Base-by-base conservation (phyloP, 805 yeast species). In the Candida xiaguanensis region DNA sequence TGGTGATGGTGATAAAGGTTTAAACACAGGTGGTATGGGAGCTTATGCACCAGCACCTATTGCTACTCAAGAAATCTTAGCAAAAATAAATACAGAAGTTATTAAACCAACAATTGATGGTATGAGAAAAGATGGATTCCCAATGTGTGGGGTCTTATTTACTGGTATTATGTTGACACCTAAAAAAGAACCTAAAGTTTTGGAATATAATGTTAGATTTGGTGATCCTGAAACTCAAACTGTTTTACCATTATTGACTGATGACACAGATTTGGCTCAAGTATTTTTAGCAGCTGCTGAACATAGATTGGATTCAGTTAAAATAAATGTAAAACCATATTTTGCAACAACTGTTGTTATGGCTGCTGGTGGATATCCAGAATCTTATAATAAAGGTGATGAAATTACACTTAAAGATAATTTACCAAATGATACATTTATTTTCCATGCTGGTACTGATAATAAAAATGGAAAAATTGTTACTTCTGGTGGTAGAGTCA, bases 191-290 rank as follows among this genome's bases (percentile, higher is more conserved):
- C 98, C 99, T 50, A 87, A 89, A 67, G 96, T 90, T 3, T 73
- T 93, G 55, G 99, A 93, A 65, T 93, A 95, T 67, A 93, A 93
- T 53, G 98, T 95, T 37, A 82, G 99, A 66, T 95, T 93, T 52
- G 99, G 99, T 47, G 99, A 93, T 62, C 99, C 99, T 49, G 99
- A 93, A 68, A 93, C 98, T 25, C 99, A 93, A 70, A 86, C 97
- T 2, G 95, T 93, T 17, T 70, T 93, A 56, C 96, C 97, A 15
- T 73, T 93, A 55, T 69, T 93, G 47, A 69, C 86, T 34, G 77
- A 79, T 30, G 84, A 81, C 39, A 82, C 96, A n/a, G 99, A 93
- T 64, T 74, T 93, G 55, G 93, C 96, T 34, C 88, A 90, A 63
- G 80, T 93, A 34, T 78, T 95, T 77, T 65, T 91, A 39, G 99